Evolutionary conservation across 768 basidiomycete species (phyloP).

Genomic region (Serendipita sp.): DNA sequence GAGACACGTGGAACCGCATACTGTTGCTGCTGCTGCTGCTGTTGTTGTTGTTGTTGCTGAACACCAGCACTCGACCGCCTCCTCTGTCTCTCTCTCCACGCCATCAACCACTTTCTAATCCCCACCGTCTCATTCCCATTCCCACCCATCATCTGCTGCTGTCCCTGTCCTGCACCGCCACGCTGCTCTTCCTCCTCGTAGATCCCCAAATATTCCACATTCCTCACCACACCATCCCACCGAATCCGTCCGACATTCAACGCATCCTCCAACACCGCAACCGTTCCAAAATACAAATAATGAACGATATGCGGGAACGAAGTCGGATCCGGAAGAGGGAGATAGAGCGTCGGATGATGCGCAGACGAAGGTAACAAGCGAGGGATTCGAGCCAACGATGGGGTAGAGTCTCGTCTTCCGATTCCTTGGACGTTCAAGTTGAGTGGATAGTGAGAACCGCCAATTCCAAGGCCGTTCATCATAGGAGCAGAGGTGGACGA

Average conservation of each 20-base stretch:
- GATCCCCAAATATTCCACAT: constrained; percentile 77
- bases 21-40: not conserved
- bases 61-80: not conserved
- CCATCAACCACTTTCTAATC: not conserved
- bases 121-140: not conserved
- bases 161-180: constrained; percentile 55
- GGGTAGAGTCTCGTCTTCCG: not conserved
- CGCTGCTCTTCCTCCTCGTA: constrained; percentile 34
- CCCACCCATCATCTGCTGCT: constrained; percentile 24
- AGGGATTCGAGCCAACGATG: constrained; percentile 30
- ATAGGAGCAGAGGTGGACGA: not conserved
- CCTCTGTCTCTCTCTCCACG: not conserved
- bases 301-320: constrained; percentile 59
- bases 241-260: constrained; percentile 46
- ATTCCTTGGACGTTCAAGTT: not conserved
- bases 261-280: constrained; percentile 44
- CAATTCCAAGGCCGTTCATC: not conserved
- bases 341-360: constrained; percentile 49
- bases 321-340: constrained; percentile 56
- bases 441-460: not conserved
- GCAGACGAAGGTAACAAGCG: constrained; percentile 45
- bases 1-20: not conserved
- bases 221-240: constrained; percentile 79
- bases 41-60: no score
- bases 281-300: constrained; percentile 70